Evolutionary conservation across 2,329 filamentous ascomycete species (phyloP), one percentile per base, ranked within the genome.

Genomic region (Cadophora luteo-olivacea): DNA sequence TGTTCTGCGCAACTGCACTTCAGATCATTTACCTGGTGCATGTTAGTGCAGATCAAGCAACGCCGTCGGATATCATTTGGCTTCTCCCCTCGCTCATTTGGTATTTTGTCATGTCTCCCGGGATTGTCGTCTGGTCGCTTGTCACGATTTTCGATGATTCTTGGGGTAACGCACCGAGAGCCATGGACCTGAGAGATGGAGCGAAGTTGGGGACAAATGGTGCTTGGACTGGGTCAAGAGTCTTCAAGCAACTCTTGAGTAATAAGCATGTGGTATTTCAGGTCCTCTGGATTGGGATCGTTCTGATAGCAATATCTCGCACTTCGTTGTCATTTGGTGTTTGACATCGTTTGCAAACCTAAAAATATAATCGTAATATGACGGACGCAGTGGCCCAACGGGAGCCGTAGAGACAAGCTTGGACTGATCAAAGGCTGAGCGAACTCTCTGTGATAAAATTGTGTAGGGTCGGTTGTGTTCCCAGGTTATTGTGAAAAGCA

Each of bases 111-210:
- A 51, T 62, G 60, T 49, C 45, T 1, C 60, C 60, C 5, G 60
- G 41, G 12, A 62, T 62, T 12, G 38, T 51, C 5, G n/a, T 62
- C 9, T 62, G 45, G 60, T 62, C 60, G 24, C 41, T 62, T 36
- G 4, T 62, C 12, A 62, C 60, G 6, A n/a, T 62, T 12, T 51
- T 49, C 12, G 60, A 62, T 49, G 16, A 49, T 12, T 62, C 60
- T 33, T 62, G 60, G 60, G 45, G 60, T 19, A 62, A 49, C 32
- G 29, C 11, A 3, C 60, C 60, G 1, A 49, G 60, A n/a, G 60
- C 51, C 7, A 54, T 54, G 24, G 33, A 29, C 25, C 6, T 16
- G 4, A 4, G 51, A 19, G 16, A 32, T 8, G 3, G 11, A 5
- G 25, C 19, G 51, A 19, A 54, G 14, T 12, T 14, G 1, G 25